phyloP scores from a whole-genome alignment of 1,284 basidiomycete genomes.

The Sporisorium exsertum region DNA sequence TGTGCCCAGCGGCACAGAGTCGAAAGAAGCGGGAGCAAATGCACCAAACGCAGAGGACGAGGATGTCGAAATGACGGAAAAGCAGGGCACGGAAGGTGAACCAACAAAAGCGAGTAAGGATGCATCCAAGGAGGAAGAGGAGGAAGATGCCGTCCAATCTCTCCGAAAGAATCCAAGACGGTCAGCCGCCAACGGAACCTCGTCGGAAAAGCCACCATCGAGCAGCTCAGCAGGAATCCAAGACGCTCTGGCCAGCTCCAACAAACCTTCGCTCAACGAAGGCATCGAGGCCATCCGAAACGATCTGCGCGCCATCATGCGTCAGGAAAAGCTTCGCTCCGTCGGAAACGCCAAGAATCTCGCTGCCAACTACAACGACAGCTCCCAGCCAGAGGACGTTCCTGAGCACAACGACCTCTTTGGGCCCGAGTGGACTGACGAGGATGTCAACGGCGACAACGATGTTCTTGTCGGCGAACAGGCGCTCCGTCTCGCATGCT shows the following conservation, averaged over 20 bases:
- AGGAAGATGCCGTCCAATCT: slow-evolving; percentile 6
- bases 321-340: slow-evolving; percentile 65
- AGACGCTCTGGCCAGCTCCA: background rate
- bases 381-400: slow-evolving; percentile 56
- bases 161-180: slow-evolving; percentile 32
- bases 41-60: background rate
- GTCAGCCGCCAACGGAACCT: slow-evolving; percentile 15
- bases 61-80: slow-evolving; percentile 29
- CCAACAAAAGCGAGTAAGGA: background rate
- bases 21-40: background rate
- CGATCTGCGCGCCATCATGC: slow-evolving; percentile 68
- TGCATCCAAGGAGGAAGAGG: slow-evolving; percentile 9
- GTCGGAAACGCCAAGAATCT: slow-evolving; percentile 64
- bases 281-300: slow-evolving; percentile 62
- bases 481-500: slow-evolving; percentile 61
- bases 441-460: slow-evolving; percentile 37
- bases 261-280: slow-evolving; percentile 29
- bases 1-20: background rate
- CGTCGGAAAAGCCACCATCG: slow-evolving; percentile 4
- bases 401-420: slow-evolving; percentile 67
- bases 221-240: slow-evolving; percentile 7
- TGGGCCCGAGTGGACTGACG: slow-evolving; percentile 61
- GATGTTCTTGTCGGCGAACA: slow-evolving; percentile 62
- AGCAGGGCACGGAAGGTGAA: slow-evolving; percentile 5
- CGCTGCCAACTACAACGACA: slow-evolving; percentile 65